A percentile compares a stretch with the other conserved stretches of the same genome.
These are phyloP conservation scores for Tetrapyrgos nigripes DNA, from an alignment of 1,284 basidiomycete genomes.

Conservation along the genomic window DNA sequence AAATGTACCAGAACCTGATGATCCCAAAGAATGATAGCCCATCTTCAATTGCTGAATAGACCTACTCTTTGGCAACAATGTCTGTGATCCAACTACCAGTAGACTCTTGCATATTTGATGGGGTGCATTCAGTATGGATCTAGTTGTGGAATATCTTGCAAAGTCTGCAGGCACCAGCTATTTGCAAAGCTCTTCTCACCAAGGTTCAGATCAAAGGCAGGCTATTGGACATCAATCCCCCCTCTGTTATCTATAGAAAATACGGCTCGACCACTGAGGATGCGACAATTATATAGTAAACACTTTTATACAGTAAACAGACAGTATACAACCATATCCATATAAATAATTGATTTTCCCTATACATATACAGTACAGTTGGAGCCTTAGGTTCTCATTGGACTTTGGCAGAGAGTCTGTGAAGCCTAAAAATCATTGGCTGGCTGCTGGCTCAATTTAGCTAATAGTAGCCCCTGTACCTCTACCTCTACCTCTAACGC, in stretches of 20 bases:
- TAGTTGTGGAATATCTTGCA: constrained; percentile 34
- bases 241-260: neutral
- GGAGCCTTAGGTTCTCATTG: constrained; percentile 34
- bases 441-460: no score
- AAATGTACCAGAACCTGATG: no score
- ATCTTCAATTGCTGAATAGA: no score
- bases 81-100: constrained; percentile 38
- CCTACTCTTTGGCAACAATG: no score
- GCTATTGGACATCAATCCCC: constrained; percentile 13
- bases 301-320: constrained; percentile 15
- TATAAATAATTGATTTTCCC: constrained; percentile 20
- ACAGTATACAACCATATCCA: constrained; percentile 22
- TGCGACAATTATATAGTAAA: constrained; percentile 12
- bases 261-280: neutral
- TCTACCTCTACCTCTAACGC: no score
- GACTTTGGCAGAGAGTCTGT: no score
- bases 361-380: constrained; percentile 33
- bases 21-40: no score
- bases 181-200: constrained; percentile 30
- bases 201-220: constrained; percentile 36
- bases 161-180: constrained; percentile 33
- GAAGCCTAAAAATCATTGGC: no score
- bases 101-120: constrained; percentile 38
- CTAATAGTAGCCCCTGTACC: no score
- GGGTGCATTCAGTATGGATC: constrained; percentile 36